Percentiles rank a stretch among this genome's conserved stretches.
phyloP scores from a whole-genome alignment of 768 basidiomycete genomes.

The Infundibulicybe gibba region DNA sequence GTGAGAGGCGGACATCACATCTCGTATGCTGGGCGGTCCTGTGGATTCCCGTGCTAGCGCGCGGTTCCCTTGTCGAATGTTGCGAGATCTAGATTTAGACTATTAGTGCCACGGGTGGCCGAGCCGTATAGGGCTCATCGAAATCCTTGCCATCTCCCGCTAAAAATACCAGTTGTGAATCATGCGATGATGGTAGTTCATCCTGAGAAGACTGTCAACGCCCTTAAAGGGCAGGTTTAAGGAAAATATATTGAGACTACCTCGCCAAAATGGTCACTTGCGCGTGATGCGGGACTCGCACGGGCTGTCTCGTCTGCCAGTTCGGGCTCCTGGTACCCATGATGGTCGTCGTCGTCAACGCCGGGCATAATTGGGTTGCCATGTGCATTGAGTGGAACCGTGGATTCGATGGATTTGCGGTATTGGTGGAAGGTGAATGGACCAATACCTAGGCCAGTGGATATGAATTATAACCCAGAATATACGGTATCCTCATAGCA shows the following conservation, averaged over 20 bases:
- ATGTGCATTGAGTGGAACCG: conserved; percentile 67
- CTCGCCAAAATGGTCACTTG: conserved; percentile 30
- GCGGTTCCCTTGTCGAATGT: conserved; percentile 13
- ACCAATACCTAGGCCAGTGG: conserved; percentile 65
- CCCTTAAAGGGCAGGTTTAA: conserved; percentile 2
- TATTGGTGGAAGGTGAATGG: conserved; percentile 98
- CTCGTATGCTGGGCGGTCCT: too few species aligned
- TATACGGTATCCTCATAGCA: conserved; percentile 54
- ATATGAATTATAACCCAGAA: neutral
- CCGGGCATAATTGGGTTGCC: conserved; percentile 64
- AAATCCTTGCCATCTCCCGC: conserved; percentile 35
- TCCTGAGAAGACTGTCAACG: conserved; percentile 13
- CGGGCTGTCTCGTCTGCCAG: conserved; percentile 39
- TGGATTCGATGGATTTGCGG: conserved; percentile 73
- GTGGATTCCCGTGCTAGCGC: too few species aligned
- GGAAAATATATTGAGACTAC: conserved; percentile 17
- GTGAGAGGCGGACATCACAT: too few species aligned
- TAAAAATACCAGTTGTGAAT: conserved; percentile 33
- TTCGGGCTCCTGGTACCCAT: conserved; percentile 27
- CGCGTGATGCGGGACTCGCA: conserved; percentile 26
- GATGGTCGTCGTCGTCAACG: conserved; percentile 29
- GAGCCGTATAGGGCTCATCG: conserved; percentile 35
- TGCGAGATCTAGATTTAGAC: conserved; percentile 14
- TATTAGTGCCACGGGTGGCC: conserved; percentile 32
- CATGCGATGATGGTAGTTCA: conserved; percentile 13